Evolutionary conservation across 257 asterid genomes (phyloP), one percentile per base, ranked within the genome.

Genomic region (Primulina tabacum): DNA sequence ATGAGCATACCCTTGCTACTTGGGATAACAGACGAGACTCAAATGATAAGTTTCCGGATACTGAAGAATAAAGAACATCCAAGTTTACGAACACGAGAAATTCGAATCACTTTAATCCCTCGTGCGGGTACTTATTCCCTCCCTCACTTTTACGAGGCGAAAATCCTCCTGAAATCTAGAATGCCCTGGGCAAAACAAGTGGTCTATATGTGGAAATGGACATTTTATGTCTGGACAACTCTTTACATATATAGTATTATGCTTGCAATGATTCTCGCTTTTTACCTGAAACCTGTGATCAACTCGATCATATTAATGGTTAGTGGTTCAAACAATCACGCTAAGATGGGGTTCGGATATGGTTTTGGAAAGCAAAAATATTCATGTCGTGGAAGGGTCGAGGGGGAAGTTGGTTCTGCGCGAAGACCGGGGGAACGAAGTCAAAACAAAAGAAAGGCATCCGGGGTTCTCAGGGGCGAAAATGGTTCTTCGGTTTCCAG

Each of bases 141-240:
- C 0, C 97, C 97, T 1, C 97, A 90, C 71, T 75, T 90, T 5
- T 92, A 92, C 60, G 81, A 84, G 0, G 86, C 97, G 0, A 80
- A 90, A 18, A 60, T 88, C 2, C 12, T 88, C 0, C 14, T 92
- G 50, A 69, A 69, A 7, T 86, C 96, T 24, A 71, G 78, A 26
- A 89, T 85, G 16, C 93, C 95, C 0, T 90, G 92, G 92, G 34
- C 35, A 12, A 90, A 83, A 65, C 84, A 83, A 43, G n/a, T 88
- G 62, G 83, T 84, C 4, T 76, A 81, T 66, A 79, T 81, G 2
- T 92, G 98, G 98, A 90, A 79, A 62, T 76, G 89, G 86, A 88
- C 97, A 0, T 73, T 80, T 14, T 88, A 67, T 8, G 89, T 92
- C 4, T 92, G 96, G 98, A 65, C 85, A 7, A 84, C 92, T 0